These are phyloP conservation scores for Fusarium xylarioides DNA, from an alignment of 2,329 filamentous ascomycete genomes.

Conservation along the genomic window DNA sequence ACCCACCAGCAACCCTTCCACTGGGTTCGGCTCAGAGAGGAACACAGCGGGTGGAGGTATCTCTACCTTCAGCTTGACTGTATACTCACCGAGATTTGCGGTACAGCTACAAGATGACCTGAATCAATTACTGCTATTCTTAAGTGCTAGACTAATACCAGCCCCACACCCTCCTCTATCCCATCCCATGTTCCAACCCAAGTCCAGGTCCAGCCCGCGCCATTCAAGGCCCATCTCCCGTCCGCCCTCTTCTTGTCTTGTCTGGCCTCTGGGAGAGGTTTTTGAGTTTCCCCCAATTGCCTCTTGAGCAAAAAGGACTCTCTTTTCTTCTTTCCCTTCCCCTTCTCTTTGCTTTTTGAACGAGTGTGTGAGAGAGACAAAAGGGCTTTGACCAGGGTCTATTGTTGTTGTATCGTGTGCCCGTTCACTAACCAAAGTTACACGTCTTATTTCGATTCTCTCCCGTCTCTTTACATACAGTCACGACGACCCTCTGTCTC, in stretches of 20 bases:
- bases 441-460: slow-evolving; percentile 10
- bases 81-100: rapidly evolving
- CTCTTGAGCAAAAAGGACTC: slow-evolving; percentile 7
- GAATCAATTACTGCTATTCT: slow-evolving; percentile 25
- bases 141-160: slow-evolving; percentile 18
- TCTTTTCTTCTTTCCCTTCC: background rate
- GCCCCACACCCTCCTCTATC: slow-evolving; percentile 27
- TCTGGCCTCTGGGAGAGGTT: background rate
- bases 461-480: background rate
- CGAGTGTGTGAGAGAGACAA: slow-evolving; percentile 17
- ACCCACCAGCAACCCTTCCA: slow-evolving; percentile 22
- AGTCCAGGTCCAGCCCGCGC: slow-evolving; percentile 5
- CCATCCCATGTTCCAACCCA: slow-evolving; percentile 23
- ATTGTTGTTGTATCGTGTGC: slow-evolving; percentile 10
- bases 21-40: slow-evolving; percentile 4
- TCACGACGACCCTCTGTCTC: slow-evolving; percentile 9
- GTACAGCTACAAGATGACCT: slow-evolving; percentile 5
- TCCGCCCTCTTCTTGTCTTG: background rate
- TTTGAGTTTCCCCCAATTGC: slow-evolving; percentile 17
- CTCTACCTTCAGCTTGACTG: background rate
- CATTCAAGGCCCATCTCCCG: slow-evolving; percentile 23
- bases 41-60: slow-evolving; percentile 2
- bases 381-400: slow-evolving; percentile 18
- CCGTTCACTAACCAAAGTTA: slow-evolving; percentile 5
- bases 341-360: slow-evolving; percentile 8